Conservation (phyloP, 75 land plant genomes). For the Larix kaempferi region DNA sequence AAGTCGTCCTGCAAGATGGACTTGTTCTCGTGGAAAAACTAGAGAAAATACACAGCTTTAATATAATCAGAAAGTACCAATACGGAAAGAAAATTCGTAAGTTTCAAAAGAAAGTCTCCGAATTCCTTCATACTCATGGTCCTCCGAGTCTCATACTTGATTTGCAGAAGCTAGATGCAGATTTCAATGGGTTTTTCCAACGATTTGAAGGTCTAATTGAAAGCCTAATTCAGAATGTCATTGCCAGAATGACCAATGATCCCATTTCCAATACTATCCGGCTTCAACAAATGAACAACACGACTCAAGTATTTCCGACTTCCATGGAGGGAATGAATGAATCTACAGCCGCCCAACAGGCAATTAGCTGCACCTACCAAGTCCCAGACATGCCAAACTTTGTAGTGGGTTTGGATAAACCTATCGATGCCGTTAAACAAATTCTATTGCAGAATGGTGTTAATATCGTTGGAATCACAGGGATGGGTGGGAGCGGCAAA, state of each 20-base stretch:
- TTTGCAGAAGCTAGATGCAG: background rate
- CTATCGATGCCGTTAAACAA: background rate
- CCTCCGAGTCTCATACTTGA: background rate
- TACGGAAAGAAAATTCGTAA: background rate
- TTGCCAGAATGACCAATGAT: background rate
- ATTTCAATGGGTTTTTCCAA: background rate
- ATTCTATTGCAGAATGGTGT: constrained; percentile 3
- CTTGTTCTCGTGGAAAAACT: background rate
- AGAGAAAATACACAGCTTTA: background rate
- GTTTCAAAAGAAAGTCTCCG: background rate
- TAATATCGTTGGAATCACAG: background rate
- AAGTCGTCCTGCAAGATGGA: background rate
- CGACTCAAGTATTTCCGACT: background rate
- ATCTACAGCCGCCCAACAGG: background rate
- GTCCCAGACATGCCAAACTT: background rate
- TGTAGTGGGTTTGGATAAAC: background rate
- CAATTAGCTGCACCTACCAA: background rate
- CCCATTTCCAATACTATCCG: background rate
- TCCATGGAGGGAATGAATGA: background rate
- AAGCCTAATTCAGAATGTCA: no score
- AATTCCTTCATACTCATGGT: background rate
- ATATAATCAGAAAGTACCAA: background rate
- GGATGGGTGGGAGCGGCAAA: background rate
- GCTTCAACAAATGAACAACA: background rate
- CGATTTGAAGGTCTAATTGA: background rate